Conservation (phyloP, 2,329 filamentous ascomycete genomes). For the Dendryphion nanum region DNA sequence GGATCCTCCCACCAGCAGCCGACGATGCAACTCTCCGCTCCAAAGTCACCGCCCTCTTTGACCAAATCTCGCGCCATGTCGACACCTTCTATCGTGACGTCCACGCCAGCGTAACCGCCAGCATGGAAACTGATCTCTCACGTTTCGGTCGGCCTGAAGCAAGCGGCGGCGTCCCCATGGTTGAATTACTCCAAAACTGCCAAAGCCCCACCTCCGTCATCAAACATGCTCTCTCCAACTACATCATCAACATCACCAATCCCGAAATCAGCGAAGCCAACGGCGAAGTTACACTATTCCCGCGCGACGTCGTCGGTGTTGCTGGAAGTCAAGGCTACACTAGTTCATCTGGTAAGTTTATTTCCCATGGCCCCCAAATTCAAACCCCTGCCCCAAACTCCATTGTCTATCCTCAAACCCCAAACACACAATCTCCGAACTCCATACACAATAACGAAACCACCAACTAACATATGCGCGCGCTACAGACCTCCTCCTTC, state of each 20-base stretch:
- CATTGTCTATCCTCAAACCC: too few species aligned
- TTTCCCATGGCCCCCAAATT: too few species aligned
- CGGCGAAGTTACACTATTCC: slow-evolving; percentile 24
- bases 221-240: slow-evolving; percentile 30
- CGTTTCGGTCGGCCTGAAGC: too few species aligned
- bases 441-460: too few species aligned
- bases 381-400: too few species aligned
- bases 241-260: slow-evolving; percentile 21
- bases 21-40: slow-evolving; percentile 20
- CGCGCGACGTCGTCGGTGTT: slow-evolving; percentile 18
- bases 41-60: slow-evolving; percentile 23
- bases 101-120: slow-evolving; percentile 32
- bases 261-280: slow-evolving; percentile 12
- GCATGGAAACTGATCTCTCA: slow-evolving; percentile 28
- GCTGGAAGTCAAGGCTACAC: slow-evolving; percentile 5
- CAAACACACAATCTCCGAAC: too few species aligned
- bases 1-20: slow-evolving; percentile 22
- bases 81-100: slow-evolving; percentile 35
- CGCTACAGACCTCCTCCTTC: slow-evolving; percentile 17
- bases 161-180: slow-evolving; percentile 17
- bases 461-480: background rate
- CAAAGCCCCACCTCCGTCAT: slow-evolving; percentile 25
- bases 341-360: background rate
- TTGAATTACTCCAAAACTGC: slow-evolving; percentile 22
- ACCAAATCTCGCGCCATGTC: slow-evolving; percentile 25